phyloP scores from a whole-genome alignment of 140 eudicot species.

The Flaveria floridana region DNA sequence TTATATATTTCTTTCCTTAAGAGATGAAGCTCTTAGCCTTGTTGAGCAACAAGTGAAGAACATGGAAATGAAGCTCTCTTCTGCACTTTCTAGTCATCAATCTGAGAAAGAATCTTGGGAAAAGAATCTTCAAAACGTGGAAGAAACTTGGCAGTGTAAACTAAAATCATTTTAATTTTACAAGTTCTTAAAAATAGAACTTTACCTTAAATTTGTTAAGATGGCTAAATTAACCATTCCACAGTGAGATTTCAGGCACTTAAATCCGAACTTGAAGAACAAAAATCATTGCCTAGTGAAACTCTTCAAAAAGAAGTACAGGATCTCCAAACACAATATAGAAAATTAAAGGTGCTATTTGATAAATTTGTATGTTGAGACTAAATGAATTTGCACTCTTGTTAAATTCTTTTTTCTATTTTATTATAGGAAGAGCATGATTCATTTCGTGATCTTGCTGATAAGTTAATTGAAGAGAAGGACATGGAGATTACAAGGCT shows the following conservation, averaged over 20 bases:
- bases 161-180: neutral
- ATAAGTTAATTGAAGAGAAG: slow-evolving; percentile 90
- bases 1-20: slow-evolving; percentile 29
- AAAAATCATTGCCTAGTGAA: slow-evolving; percentile 49
- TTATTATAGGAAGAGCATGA: slow-evolving; percentile 80
- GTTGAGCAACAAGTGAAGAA: slow-evolving; percentile 66
- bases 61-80: slow-evolving; percentile 69
- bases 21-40: slow-evolving; percentile 68
- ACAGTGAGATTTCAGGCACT: slow-evolving; percentile 76
- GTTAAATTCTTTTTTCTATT: slow-evolving; percentile 12
- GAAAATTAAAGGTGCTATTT: slow-evolving; percentile 62
- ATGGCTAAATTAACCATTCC: slow-evolving; percentile 14
- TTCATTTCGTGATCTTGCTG: slow-evolving; percentile 96
- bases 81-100: slow-evolving; percentile 58
- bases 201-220: neutral
- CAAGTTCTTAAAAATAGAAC: neutral
- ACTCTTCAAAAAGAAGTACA: slow-evolving; percentile 64
- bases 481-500: slow-evolving; percentile 84
- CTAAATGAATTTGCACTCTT: neutral
- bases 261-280: slow-evolving; percentile 53
- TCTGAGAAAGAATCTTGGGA: slow-evolving; percentile 82
- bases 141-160: slow-evolving; percentile 94
- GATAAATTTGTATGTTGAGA: slow-evolving; percentile 5
- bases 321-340: slow-evolving; percentile 54
- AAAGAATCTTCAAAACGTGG: slow-evolving; percentile 69